Conservation (phyloP, 139 green algal genomes). For the Axilococcus clingmanii region DNA sequence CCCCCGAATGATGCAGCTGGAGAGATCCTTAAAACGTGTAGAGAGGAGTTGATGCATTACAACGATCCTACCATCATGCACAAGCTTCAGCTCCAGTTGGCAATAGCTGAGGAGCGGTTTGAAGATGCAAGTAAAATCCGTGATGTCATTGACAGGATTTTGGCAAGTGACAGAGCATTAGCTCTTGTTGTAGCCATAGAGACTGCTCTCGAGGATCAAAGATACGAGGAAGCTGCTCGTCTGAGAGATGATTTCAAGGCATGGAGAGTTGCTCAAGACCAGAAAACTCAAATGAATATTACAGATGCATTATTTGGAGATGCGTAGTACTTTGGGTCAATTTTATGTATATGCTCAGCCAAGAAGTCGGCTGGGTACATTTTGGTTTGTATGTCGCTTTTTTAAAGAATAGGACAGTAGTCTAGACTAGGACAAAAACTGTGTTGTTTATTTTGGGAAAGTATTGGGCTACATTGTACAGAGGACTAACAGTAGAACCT, state of each 20-base stretch:
- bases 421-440: too few relatives aligned
- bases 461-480: too few relatives aligned
- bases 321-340: too few relatives aligned
- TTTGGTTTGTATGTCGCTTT: too few relatives aligned
- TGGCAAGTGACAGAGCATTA: slow-evolving; percentile 24
- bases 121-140: slow-evolving; percentile 47
- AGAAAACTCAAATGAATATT: too few relatives aligned
- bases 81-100: slow-evolving; percentile 69
- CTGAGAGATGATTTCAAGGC: slow-evolving; percentile 22
- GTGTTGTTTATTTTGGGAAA: too few relatives aligned
- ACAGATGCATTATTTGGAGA: too few relatives aligned
- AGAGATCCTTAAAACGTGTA: slow-evolving; percentile 54
- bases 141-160: slow-evolving; percentile 36
- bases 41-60: slow-evolving; percentile 51
- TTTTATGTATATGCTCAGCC: too few relatives aligned
- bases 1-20: slow-evolving; percentile 16
- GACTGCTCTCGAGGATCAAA: slow-evolving; percentile 38
- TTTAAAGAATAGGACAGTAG: too few relatives aligned
- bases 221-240: slow-evolving; percentile 33
- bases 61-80: slow-evolving; percentile 64
- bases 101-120: slow-evolving; percentile 70
- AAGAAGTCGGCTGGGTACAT: too few relatives aligned
- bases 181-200: slow-evolving; percentile 41
- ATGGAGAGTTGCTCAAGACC: neutral
- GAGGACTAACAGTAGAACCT: too few relatives aligned